These are phyloP conservation scores for Lachnellula willkommii DNA, from an alignment of 2,329 filamentous ascomycete species.

Conservation along the genomic window DNA sequence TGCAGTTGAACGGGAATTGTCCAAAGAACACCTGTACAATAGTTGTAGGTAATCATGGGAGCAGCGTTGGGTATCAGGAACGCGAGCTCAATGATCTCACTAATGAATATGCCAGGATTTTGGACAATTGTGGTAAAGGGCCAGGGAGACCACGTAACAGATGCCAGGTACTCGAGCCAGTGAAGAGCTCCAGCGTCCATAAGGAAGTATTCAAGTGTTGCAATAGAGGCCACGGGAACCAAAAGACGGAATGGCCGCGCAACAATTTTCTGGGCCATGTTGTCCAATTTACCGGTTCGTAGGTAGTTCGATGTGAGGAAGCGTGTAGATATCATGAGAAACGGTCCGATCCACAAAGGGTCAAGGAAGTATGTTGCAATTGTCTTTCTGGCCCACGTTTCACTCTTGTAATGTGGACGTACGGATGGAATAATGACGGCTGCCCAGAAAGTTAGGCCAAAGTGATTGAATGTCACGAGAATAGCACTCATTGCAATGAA, in stretches of 20 bases:
- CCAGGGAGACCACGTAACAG: conserved; percentile 44
- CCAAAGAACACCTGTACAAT: conserved; percentile 46
- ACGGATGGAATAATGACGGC: conserved; percentile 35
- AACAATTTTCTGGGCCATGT: conserved; percentile 40
- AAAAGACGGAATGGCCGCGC: conserved; percentile 41
- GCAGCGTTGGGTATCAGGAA: conserved; percentile 45
- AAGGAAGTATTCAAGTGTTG: conserved; percentile 42
- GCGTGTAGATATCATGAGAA: conserved; percentile 44
- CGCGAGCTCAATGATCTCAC: conserved; percentile 39
- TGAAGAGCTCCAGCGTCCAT: conserved; percentile 39
- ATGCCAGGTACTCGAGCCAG: conserved; percentile 41
- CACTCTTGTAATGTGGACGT: conserved; percentile 35
- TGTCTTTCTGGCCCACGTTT: conserved; percentile 38
- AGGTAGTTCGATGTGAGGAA: conserved; percentile 41
- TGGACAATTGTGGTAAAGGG: conserved; percentile 38
- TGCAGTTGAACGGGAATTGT: conserved; percentile 45
- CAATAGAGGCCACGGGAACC: conserved; percentile 40
- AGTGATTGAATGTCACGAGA: conserved; percentile 41
- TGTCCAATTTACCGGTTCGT: conserved; percentile 37
- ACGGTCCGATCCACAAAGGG: conserved; percentile 43
- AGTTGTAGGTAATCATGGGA: conserved; percentile 43
- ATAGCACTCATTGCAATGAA: conserved; percentile 40
- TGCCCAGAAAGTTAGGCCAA: conserved; percentile 39
- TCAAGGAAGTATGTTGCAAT: conserved; percentile 41
- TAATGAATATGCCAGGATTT: conserved; percentile 40